Evolutionary conservation across 768 basidiomycete species (phyloP).

Genomic region (Obba rivulosa): DNA sequence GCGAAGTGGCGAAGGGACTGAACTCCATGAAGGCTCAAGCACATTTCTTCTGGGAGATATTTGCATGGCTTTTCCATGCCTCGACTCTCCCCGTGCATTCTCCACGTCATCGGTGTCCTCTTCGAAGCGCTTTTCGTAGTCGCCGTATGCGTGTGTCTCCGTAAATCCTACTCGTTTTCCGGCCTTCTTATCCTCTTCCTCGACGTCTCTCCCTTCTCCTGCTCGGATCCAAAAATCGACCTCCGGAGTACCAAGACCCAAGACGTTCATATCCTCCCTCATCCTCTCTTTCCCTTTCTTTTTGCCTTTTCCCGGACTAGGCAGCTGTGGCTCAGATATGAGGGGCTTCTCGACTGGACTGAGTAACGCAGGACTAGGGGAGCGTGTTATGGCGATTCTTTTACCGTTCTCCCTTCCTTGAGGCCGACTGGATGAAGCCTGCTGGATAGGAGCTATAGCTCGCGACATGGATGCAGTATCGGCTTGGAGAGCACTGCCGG

Average conservation of each 20-base stretch:
- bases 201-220: conserved; percentile 26
- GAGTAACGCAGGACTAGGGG: too few species aligned
- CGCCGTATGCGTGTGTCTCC: background rate
- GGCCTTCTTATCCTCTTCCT: conserved; percentile 24
- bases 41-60: conserved; percentile 26
- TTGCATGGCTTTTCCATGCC: conserved; percentile 9
- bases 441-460: conserved; percentile 2
- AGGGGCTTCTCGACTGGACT: too few species aligned
- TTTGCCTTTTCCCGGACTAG: conserved; percentile 11
- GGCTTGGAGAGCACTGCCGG: too few species aligned
- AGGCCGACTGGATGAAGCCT: background rate
- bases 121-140: conserved; percentile 7
- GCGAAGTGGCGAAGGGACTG: conserved; percentile 12
- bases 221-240: conserved; percentile 46
- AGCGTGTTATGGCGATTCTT: too few species aligned
- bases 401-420: too few species aligned
- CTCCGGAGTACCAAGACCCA: conserved; percentile 50
- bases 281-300: conserved; percentile 15
- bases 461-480: background rate
- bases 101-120: conserved; percentile 18
- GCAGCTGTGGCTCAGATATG: too few species aligned
- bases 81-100: conserved; percentile 3
- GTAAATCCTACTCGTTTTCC: conserved; percentile 46
- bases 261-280: conserved; percentile 21
- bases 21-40: conserved; percentile 22